Conservation (phyloP, 2,329 filamentous ascomycete species). For the Fusarium nodosum region DNA sequence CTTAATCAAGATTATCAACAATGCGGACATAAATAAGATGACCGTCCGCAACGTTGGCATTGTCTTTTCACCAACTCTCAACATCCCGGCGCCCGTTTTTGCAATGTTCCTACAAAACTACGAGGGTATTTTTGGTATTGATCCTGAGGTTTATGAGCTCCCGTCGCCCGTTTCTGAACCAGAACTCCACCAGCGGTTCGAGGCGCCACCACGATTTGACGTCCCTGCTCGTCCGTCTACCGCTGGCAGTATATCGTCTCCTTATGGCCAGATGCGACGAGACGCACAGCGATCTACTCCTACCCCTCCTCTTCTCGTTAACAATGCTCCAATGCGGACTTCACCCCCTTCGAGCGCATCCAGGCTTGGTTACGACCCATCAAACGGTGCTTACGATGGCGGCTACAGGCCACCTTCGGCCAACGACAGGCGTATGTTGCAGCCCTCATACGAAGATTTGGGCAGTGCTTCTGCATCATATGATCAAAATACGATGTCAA, state of each 20-base stretch:
- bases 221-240: constrained; percentile 64
- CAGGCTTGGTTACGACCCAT: constrained; percentile 60
- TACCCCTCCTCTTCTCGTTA: constrained; percentile 63
- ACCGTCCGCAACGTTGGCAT: constrained; percentile 97
- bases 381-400: constrained; percentile 60
- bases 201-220: constrained; percentile 53
- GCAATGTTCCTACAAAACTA: constrained; percentile 94
- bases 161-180: constrained; percentile 60
- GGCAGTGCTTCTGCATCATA: constrained; percentile 44
- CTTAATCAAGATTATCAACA: constrained; percentile 91
- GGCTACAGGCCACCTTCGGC: constrained; percentile 53
- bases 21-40: constrained; percentile 95
- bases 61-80: constrained; percentile 96
- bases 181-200: constrained; percentile 53
- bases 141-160: constrained; percentile 74
- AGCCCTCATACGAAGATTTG: constrained; percentile 47
- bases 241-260: constrained; percentile 61
- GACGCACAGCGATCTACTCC: constrained; percentile 58
- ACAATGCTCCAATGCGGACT: constrained; percentile 52
- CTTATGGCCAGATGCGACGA: constrained; percentile 63
- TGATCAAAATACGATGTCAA: constrained; percentile 60
- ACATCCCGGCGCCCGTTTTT: constrained; percentile 95
- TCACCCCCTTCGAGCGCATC: constrained; percentile 61
- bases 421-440: constrained; percentile 55
- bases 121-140: constrained; percentile 82